Base-by-base conservation (phyloP, 805 yeast genomes). In the Brettanomyces anomalus region DNA sequence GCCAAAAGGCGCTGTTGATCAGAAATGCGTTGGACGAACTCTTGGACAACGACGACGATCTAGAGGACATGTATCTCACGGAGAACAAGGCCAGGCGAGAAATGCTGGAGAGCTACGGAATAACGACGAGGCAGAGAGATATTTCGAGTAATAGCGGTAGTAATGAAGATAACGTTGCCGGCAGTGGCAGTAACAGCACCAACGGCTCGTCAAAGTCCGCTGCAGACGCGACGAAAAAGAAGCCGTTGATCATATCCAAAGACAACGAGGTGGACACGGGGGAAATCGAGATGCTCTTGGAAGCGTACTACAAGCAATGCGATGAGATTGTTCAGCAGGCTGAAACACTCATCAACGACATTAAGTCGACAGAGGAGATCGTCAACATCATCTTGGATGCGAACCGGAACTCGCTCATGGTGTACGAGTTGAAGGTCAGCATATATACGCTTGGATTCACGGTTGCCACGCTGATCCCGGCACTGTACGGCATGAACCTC, bases 321-420 rank as follows among this genome's bases (percentile, higher is more conserved):
- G 96, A 89, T 56, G 97, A 89, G 64, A 79, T 84, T 51, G 96
- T 88, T 5, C 97, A 89, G 60, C 90, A 85, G 52, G 81, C 95
- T 0, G 95, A 85, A 36, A 81, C 90, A 4, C 65, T 88, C 43
- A 76, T 85, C 17, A 80, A 79, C 51, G 95, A 89, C 56, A 86
- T 89, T 52, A 79, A 79, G 55, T 85, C 93, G 14, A 89, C 97
- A 0, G 96, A 88, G 57, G 97, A 89, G 54, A 85, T 89, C 56
- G 89, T 86, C 46, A 88, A 88, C 56, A 88, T 89, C 53, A 88
- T 89, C 47, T 62, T 89, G 43, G 97, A 89, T 60, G 86, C 96
- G 3, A 87, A 87, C 55, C 77, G 97, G 65, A 89, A 89, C 62
- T 77, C 95, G 3, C 66, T 89, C 47, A 86, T 89, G 95, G 71